Evolutionary conservation across 805 yeast species (phyloP).

Genomic region (Cyberlindnera saturnus): DNA sequence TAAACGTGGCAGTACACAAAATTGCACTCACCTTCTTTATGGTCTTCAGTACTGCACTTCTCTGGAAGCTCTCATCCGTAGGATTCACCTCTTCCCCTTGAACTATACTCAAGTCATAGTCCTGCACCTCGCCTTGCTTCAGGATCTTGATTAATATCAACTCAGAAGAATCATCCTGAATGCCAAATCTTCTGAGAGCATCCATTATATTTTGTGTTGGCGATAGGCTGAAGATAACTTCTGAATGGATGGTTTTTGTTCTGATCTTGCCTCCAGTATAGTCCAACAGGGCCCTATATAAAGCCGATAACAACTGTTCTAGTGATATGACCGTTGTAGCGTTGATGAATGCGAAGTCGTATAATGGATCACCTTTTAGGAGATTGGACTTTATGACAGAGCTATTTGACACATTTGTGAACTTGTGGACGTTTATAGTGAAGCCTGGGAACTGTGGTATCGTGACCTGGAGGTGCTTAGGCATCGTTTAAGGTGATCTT

Average conservation of each 20-base stretch:
- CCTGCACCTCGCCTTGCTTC: conserved; percentile 17
- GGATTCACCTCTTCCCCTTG: conserved; percentile 31
- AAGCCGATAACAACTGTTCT: conserved; percentile 57
- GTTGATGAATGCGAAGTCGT: conserved; percentile 63
- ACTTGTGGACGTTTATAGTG: conserved; percentile 36
- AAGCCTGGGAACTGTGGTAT: conserved; percentile 41
- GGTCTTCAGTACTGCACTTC: conserved; percentile 28
- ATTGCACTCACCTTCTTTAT: conserved; percentile 23
- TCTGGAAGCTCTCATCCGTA: conserved; percentile 26
- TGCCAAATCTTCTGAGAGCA: conserved; percentile 65
- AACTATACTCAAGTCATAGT: conserved; percentile 20
- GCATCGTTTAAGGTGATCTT: conserved; percentile 9
- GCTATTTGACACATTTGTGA: conserved; percentile 39
- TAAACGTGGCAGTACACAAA: conserved; percentile 5
- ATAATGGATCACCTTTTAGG: conserved; percentile 37
- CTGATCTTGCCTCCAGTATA: conserved; percentile 39
- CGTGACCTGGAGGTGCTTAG: background rate
- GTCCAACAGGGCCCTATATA: conserved; percentile 57
- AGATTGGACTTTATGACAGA: conserved; percentile 38
- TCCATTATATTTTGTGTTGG: conserved; percentile 70
- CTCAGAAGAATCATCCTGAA: conserved; percentile 40
- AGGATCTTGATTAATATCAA: conserved; percentile 47
- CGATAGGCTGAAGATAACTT: conserved; percentile 60
- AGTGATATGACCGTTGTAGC: conserved; percentile 49
- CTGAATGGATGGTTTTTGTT: conserved; percentile 66